phyloP scores from a whole-genome alignment of 306 rosid genomes.

The Trichosanthes truncata region DNA sequence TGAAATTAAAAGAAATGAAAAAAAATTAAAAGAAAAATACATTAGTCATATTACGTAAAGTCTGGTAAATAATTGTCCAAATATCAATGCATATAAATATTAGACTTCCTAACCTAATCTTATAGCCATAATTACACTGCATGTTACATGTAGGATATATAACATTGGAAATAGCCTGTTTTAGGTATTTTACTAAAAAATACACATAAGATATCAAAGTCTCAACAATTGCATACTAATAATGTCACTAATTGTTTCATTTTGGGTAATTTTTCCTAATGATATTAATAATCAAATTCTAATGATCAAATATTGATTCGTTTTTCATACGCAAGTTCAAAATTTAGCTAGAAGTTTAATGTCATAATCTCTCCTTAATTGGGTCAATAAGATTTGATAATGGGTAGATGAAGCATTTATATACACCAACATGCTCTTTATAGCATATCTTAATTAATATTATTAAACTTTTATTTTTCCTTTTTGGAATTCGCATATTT shows the following conservation, averaged over 20 bases:
- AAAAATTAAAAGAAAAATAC: not conserved
- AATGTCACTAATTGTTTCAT: not conserved
- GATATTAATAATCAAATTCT: not conserved
- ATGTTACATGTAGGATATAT: not conserved
- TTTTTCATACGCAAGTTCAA: not conserved
- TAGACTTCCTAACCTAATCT: not conserved
- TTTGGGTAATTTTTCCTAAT: not conserved
- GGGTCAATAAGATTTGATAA: conserved; percentile 1
- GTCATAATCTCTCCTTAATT: conserved; percentile 5
- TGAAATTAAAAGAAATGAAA: no score
- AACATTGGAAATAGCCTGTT: not conserved
- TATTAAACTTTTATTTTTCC: not conserved
- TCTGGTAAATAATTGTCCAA: not conserved
- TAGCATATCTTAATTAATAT: not conserved
- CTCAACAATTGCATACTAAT: not conserved
- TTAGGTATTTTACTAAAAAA: not conserved
- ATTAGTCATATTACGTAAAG: not conserved
- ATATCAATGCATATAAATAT: not conserved
- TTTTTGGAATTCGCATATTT: not conserved
- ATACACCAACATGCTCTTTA: not conserved
- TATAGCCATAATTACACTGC: not conserved
- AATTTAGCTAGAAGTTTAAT: conserved; percentile 3
- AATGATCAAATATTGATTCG: not conserved
- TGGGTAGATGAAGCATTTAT: not conserved
- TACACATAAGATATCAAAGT: not conserved